These are phyloP conservation scores for Amphibolis antarctica DNA, from an alignment of 106 monocot species.

Conservation along the genomic window DNA sequence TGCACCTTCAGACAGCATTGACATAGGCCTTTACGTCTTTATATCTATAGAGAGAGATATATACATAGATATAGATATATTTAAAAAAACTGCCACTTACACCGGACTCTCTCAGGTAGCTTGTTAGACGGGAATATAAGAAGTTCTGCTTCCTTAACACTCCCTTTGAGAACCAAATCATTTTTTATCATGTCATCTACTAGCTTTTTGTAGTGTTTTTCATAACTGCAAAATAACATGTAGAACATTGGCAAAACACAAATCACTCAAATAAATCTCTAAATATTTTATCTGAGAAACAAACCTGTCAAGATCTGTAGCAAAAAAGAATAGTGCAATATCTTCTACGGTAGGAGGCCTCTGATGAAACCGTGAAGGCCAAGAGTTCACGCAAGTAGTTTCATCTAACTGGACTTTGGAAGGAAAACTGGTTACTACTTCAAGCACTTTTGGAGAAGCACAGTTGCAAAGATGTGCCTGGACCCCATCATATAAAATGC, in stretches of 20 bases:
- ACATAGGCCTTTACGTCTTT: not conserved
- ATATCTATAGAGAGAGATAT: too few relatives aligned
- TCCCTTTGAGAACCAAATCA: slow-evolving; percentile 67
- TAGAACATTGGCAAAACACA: slow-evolving; percentile 1
- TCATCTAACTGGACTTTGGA: slow-evolving; percentile 49
- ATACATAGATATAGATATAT: too few relatives aligned
- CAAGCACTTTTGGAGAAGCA: slow-evolving; percentile 59
- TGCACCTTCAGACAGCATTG: not conserved
- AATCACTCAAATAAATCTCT: not conserved
- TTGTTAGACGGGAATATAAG: slow-evolving; percentile 72
- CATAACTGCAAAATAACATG: slow-evolving; percentile 37
- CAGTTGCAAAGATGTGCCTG: slow-evolving; percentile 75
- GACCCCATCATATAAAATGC: slow-evolving; percentile 39
- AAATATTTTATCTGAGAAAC: not conserved
- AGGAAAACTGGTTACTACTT: slow-evolving; percentile 46
- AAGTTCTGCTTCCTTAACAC: slow-evolving; percentile 51
- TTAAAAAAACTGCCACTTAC: slow-evolving; percentile 33
- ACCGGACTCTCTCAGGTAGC: slow-evolving; percentile 51
- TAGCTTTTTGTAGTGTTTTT: slow-evolving; percentile 55
- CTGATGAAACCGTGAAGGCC: slow-evolving; percentile 50
- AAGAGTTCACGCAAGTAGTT: slow-evolving; percentile 27
- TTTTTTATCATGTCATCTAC: slow-evolving; percentile 52
- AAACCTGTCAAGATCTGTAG: slow-evolving; percentile 71
- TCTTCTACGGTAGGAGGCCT: slow-evolving; percentile 47
- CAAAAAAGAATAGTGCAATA: slow-evolving; percentile 88